Percentiles rank a stretch among this genome's conserved stretches.
These are phyloP conservation scores for Syzygium malaccense DNA, from an alignment of 441 rosid species.

Conservation along the genomic window DNA sequence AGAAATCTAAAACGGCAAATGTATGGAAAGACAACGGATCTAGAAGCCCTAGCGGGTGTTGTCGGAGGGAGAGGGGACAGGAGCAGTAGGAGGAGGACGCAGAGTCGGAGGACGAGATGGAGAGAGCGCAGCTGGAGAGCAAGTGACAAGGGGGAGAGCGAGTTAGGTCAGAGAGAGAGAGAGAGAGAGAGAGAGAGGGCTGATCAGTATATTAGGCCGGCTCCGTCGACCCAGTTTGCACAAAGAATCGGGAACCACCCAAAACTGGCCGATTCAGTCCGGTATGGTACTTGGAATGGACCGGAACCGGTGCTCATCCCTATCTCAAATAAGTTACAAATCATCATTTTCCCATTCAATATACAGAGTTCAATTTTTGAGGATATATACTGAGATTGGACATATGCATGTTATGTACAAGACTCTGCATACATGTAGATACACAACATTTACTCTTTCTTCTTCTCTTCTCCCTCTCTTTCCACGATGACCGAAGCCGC, in stretches of 20 bases:
- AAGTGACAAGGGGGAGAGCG: neutral
- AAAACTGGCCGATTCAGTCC: fast-evolving
- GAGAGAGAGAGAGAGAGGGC: neutral
- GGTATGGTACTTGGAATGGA: neutral
- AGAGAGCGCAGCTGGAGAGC: neutral
- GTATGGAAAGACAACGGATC: neutral
- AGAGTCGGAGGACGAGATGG: neutral
- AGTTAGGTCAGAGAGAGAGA: neutral
- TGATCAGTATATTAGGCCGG: neutral
- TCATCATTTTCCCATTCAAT: neutral
- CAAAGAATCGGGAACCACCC: neutral
- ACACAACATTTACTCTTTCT: slow-evolving; percentile 30
- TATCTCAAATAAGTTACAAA: neutral
- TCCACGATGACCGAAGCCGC: slow-evolving; percentile 81
- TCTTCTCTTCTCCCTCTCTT: slow-evolving; percentile 51
- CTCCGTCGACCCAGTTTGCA: fast-evolving
- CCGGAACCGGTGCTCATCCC: neutral
- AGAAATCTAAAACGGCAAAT: neutral
- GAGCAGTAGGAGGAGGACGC: neutral
- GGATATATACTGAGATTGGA: neutral
- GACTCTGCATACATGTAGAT: neutral
- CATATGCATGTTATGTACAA: neutral
- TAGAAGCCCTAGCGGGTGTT: neutral
- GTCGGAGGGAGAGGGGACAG: neutral
- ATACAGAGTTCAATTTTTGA: neutral